Base-by-base conservation (phyloP, 495 filamentous ascomycete genomes). In the Penicillium paxilli region DNA sequence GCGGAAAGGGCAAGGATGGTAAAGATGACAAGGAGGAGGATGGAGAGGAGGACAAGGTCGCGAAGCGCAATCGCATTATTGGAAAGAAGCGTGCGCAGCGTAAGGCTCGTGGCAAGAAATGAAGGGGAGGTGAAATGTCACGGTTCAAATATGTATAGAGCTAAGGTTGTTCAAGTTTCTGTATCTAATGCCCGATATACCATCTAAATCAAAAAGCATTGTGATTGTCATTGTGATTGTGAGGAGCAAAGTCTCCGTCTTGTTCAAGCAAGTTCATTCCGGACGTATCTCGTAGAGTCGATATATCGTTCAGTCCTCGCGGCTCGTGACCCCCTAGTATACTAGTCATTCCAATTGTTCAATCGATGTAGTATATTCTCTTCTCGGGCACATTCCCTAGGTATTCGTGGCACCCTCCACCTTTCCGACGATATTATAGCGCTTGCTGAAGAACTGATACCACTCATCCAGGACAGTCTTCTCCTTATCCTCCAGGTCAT, bases 381-480 rank as follows among this genome's bases (percentile, higher is more conserved):
- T n/a, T n/a, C n/a, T n/a, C n/a, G n/a, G n/a, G n/a, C n/a, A n/a
- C n/a, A n/a, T 11, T 5, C n/a, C 25, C 59, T 54, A 71, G 33
- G 54, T 64, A 50, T 76, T 76, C 26, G 55, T 70, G 5, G 73
- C 73, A 47, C 67, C 70, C 57, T 86, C 70, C 8, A 96, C 88
- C 67, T 83, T 83, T 26, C 94, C 94, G 35, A 97, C 87, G 51
- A 97, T 83, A 63, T 93, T 96, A 67, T 98, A 98, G 35, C 94
- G 80, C 74, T 97, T 98, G 61, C 85, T 87, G 75, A 98, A 98
- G 75, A 96, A 98, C 3, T 87, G 95, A 48, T 83, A 86, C 94
- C 94, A 99, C 65, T 98, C 95, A 20, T 90, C 78, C 35, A 99
- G 75, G 12, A 87, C 84, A 22, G 77, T 80, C 75, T 96, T 91